Conservation (phyloP, 2,329 filamentous ascomycete species). For the Pseudofabraea citricarpa region DNA sequence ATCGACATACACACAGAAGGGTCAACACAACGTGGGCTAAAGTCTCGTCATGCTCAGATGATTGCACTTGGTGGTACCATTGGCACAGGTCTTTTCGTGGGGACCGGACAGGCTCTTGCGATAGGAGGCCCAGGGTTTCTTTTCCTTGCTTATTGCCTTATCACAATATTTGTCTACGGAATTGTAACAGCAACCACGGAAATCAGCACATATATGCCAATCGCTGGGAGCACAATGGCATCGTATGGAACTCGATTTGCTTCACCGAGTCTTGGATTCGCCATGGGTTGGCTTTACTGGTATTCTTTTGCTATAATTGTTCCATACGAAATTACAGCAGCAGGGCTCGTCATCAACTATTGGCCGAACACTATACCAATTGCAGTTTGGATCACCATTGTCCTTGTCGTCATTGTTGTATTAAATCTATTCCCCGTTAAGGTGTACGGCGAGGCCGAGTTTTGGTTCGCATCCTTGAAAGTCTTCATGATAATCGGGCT, state of each 20-base stretch:
- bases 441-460: slow-evolving; percentile 58
- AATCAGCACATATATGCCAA: slow-evolving; percentile 57
- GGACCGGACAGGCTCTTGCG: slow-evolving; percentile 37
- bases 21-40: slow-evolving; percentile 22
- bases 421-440: slow-evolving; percentile 43
- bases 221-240: slow-evolving; percentile 43
- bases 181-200: slow-evolving; percentile 48
- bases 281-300: slow-evolving; percentile 34
- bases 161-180: slow-evolving; percentile 39
- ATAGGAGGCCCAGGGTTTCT: slow-evolving; percentile 38
- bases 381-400: slow-evolving; percentile 34
- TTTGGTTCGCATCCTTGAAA: slow-evolving; percentile 33
- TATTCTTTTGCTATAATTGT: slow-evolving; percentile 25
- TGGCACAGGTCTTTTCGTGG: slow-evolving; percentile 38
- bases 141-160: slow-evolving; percentile 38
- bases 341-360: slow-evolving; percentile 37
- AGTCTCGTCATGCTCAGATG: slow-evolving; percentile 25
- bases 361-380: slow-evolving; percentile 37
- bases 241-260: slow-evolving; percentile 42
- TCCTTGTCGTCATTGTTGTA: slow-evolving; percentile 31
- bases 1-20: background rate
- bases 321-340: slow-evolving; percentile 34
- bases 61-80: slow-evolving; percentile 36
- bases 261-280: slow-evolving; percentile 38
- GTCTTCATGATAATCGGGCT: slow-evolving; percentile 25